phyloP scores from a whole-genome alignment of 148 eudicot species.

The Rhododendron ovatum region DNA sequence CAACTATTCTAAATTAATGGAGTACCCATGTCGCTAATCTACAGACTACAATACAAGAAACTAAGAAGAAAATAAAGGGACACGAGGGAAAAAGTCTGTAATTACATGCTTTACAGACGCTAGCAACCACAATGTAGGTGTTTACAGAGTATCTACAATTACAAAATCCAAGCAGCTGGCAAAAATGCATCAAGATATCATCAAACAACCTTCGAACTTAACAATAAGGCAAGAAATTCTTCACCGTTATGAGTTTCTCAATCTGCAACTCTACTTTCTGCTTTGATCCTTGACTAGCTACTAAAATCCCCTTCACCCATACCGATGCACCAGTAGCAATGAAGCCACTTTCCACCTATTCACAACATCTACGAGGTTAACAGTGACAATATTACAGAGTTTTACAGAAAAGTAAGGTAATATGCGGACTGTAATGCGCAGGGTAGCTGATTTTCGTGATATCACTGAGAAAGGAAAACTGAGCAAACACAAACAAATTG shows the following conservation, averaged over 20 bases:
- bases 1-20: background rate
- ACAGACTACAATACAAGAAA: background rate
- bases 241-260: slow-evolving; percentile 68
- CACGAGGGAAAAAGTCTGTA: background rate
- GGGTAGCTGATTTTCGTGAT: background rate
- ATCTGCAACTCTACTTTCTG: slow-evolving; percentile 85
- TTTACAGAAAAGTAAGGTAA: background rate
- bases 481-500: background rate
- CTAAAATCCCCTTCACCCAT: slow-evolving; percentile 70
- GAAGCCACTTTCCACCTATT: slow-evolving; percentile 73
- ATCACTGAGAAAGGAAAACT: background rate
- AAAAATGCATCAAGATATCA: background rate
- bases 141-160: background rate
- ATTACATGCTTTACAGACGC: background rate
- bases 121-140: background rate
- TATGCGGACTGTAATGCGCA: background rate
- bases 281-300: slow-evolving; percentile 84
- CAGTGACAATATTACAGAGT: background rate
- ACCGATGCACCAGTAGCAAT: slow-evolving; percentile 86
- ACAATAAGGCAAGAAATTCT: slow-evolving; percentile 5
- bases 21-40: background rate
- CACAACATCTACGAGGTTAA: slow-evolving; percentile 15
- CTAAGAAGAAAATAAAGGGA: background rate
- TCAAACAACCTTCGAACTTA: background rate
- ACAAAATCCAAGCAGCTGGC: background rate